phyloP scores from a whole-genome alignment of 139 green algal genomes.

The Diplosphaera chodatii region DNA sequence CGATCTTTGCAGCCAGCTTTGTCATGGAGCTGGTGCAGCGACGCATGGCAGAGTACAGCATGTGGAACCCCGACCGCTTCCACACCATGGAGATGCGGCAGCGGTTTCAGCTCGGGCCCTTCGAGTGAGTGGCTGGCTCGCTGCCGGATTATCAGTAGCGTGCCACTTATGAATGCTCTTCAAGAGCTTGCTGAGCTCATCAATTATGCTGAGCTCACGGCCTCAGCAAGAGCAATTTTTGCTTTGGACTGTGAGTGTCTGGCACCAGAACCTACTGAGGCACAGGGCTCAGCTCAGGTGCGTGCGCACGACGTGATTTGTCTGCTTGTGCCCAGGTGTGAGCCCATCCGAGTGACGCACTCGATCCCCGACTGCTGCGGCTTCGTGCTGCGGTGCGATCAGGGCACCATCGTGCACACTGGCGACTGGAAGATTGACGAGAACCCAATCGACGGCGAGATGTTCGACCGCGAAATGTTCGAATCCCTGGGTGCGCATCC shows the following conservation, averaged over 20 bases:
- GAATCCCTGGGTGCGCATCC: conserved; percentile 55
- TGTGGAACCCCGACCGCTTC: conserved; percentile 80
- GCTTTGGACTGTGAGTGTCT: too few species aligned
- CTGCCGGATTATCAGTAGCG: too few species aligned
- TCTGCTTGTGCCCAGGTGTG: too few species aligned
- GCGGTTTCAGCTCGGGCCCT: conserved; percentile 68
- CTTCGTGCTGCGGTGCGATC: conserved; percentile 78
- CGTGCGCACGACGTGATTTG: too few species aligned
- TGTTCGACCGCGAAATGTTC: conserved; percentile 87
- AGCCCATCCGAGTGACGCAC: conserved; percentile 91
- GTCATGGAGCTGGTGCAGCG: conserved; percentile 89
- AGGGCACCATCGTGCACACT: conserved; percentile 92
- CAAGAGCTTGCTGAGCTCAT: too few species aligned
- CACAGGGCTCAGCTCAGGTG: too few species aligned
- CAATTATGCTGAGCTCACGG: too few species aligned
- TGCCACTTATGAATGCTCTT: too few species aligned
- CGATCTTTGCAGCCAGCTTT: conserved; percentile 85
- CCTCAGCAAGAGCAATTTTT: too few species aligned
- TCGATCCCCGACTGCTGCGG: conserved; percentile 97
- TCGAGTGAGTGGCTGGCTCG: conserved; percentile 42
- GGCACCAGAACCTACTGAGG: too few species aligned
- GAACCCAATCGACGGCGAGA: conserved; percentile 81
- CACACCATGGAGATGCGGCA: conserved; percentile 59
- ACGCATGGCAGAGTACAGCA: conserved; percentile 85
- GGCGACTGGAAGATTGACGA: conserved; percentile 99